A percentile compares a stretch with the other conserved stretches of the same genome.
Evolutionary conservation across 306 rosid genomes (phyloP).

Genomic region (Rosa lucieae): DNA sequence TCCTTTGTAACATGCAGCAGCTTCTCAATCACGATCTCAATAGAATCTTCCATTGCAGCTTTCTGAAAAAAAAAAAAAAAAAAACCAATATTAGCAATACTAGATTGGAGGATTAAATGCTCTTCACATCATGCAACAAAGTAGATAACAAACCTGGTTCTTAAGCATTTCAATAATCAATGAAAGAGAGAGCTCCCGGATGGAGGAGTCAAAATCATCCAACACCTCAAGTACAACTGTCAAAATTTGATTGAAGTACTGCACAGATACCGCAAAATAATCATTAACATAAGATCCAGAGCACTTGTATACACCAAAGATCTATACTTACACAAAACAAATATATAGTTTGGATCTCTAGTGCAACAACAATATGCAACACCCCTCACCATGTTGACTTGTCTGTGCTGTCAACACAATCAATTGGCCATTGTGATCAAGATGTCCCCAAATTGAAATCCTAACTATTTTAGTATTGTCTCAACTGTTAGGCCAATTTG

Average conservation of each 20-base stretch:
- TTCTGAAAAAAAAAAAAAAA: slow-evolving; percentile 52
- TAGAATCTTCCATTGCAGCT: slow-evolving; percentile 88
- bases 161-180: slow-evolving; percentile 85
- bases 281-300: slow-evolving; percentile 17
- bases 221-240: slow-evolving; percentile 85
- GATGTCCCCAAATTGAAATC: background rate
- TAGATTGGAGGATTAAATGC: background rate
- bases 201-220: slow-evolving; percentile 81
- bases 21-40: slow-evolving; percentile 91
- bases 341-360: background rate
- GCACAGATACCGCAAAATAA: slow-evolving; percentile 46
- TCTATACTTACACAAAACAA: background rate
- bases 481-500: background rate
- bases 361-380: background rate
- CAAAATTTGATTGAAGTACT: slow-evolving; percentile 98
- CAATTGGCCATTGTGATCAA: background rate
- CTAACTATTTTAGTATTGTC: background rate
- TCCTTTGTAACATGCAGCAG: slow-evolving; percentile 88
- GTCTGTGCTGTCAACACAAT: background rate
- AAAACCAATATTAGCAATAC: slow-evolving; percentile 10
- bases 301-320: background rate
- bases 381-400: background rate
- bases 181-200: slow-evolving; percentile 80
- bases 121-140: background rate
- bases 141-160: slow-evolving; percentile 62